These are phyloP conservation scores for Schizophyllum commune DNA, from an alignment of 1,284 basidiomycete genomes.

Conservation along the genomic window DNA sequence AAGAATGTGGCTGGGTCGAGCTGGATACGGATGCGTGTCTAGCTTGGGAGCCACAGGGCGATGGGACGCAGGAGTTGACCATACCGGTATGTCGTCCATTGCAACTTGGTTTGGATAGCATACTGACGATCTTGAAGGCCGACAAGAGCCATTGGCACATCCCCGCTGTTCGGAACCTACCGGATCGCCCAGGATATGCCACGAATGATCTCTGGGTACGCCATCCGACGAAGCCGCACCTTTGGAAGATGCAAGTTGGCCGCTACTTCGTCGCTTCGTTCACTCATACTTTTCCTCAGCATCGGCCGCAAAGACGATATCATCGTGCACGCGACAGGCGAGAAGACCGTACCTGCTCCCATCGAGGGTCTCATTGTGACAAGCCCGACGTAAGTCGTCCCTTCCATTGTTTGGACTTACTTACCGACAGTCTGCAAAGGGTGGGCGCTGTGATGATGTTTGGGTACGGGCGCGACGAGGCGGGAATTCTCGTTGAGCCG, in stretches of 20 bases:
- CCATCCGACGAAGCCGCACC: constrained; percentile 23
- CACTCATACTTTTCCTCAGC: constrained; percentile 11
- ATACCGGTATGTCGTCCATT: constrained; percentile 2
- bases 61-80: constrained; percentile 8
- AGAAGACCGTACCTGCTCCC: constrained; percentile 31
- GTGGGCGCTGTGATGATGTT: constrained; percentile 31
- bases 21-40: not conserved
- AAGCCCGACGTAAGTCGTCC: too few relatives aligned
- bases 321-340: constrained; percentile 30
- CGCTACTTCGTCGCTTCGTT: too few relatives aligned
- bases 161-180: constrained; percentile 16
- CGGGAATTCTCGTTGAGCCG: constrained; percentile 34
- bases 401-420: too few relatives aligned
- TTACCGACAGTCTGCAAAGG: too few relatives aligned
- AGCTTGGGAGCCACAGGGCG: constrained; percentile 6
- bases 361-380: constrained; percentile 27
- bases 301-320: constrained; percentile 30
- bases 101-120: not conserved
- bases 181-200: constrained; percentile 21
- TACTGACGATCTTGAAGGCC: not conserved
- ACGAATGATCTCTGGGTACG: constrained; percentile 26
- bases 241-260: constrained; percentile 34
- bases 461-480: constrained; percentile 29
- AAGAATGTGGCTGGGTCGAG: constrained; percentile 3
- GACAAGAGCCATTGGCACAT: not conserved